A percentile compares a stretch with the other conserved stretches of the same genome.
Evolutionary conservation across 352 stramenopile genomes (phyloP).

Genomic region (Chrysophaeum taylorii): DNA sequence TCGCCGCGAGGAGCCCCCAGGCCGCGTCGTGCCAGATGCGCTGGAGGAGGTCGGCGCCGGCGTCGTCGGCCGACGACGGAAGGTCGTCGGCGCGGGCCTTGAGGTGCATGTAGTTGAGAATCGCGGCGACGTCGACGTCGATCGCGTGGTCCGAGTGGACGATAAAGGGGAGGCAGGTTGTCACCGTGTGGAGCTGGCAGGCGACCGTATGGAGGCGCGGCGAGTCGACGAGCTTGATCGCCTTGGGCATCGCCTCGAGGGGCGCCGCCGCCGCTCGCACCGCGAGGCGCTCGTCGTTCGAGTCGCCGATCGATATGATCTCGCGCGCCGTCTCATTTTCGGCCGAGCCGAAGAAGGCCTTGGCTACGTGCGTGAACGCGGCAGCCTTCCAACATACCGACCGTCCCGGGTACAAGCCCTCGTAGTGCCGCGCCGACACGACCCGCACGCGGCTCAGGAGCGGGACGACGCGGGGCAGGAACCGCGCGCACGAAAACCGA

Average conservation of each 20-base stretch:
- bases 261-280: constrained; percentile 5
- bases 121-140: constrained; percentile 11
- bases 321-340: background rate
- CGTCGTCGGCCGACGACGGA: background rate
- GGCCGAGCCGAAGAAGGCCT: background rate
- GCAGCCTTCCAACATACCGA: constrained; percentile 11
- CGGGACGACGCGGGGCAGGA: constrained; percentile 5
- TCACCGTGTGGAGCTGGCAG: background rate
- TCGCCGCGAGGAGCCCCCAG: constrained; percentile 7
- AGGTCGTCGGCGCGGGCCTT: background rate
- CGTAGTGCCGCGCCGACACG: constrained; percentile 14
- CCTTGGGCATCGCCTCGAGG: constrained; percentile 9
- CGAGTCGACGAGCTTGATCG: constrained; percentile 14
- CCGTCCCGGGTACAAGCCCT: constrained; percentile 4
- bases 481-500: background rate
- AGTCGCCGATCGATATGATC: constrained; percentile 14
- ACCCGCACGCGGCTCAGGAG: background rate
- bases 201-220: constrained; percentile 3
- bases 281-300: constrained; percentile 15
- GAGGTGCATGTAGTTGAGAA: constrained; percentile 8
- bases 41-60: background rate
- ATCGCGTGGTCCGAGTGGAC: background rate
- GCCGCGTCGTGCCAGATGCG: constrained; percentile 4
- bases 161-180: constrained; percentile 1
- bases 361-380: constrained; percentile 10